These are phyloP conservation scores for Magnaporthiopsis rhizophila DNA, from an alignment of 2,329 filamentous ascomycete genomes.

Conservation along the genomic window DNA sequence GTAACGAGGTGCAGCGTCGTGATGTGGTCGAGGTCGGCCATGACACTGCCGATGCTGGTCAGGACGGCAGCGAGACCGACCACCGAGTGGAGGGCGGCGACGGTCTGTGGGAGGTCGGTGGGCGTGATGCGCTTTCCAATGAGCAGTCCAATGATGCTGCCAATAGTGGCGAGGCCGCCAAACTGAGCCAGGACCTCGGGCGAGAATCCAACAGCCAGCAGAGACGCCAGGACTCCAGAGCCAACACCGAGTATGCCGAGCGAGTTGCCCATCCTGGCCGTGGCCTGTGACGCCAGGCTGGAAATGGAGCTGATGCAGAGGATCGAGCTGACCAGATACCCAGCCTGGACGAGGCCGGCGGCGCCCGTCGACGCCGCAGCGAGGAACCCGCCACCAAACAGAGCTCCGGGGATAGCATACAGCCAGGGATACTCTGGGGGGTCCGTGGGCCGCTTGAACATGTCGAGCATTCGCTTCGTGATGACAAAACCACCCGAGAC, in stretches of 20 bases:
- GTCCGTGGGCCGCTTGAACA: conserved; percentile 82
- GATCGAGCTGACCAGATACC: conserved; percentile 76
- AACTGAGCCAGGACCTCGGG: conserved; percentile 75
- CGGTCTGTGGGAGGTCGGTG: conserved; percentile 81
- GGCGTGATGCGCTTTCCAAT: conserved; percentile 84
- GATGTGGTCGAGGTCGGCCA: conserved; percentile 62
- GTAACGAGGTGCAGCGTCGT: conserved; percentile 78
- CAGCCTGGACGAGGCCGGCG: conserved; percentile 77
- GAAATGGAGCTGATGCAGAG: conserved; percentile 81
- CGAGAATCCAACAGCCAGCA: conserved; percentile 73
- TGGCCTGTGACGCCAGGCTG: conserved; percentile 71
- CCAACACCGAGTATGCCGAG: conserved; percentile 80
- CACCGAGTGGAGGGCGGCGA: conserved; percentile 82
- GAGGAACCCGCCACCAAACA: conserved; percentile 76
- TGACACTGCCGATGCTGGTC: conserved; percentile 80
- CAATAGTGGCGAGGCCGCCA: conserved; percentile 63
- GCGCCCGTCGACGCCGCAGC: conserved; percentile 75
- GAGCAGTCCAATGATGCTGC: conserved; percentile 57
- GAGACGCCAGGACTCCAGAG: conserved; percentile 73
- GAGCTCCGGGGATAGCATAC: conserved; percentile 65
- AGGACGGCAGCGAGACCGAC: conserved; percentile 83
- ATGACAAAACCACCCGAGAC: conserved; percentile 85
- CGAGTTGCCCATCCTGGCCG: conserved; percentile 77
- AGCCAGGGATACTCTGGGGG: conserved; percentile 85
- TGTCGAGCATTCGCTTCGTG: conserved; percentile 88